Conservation (phyloP, 179 eudicot species). For the Spergularia azorica region DNA sequence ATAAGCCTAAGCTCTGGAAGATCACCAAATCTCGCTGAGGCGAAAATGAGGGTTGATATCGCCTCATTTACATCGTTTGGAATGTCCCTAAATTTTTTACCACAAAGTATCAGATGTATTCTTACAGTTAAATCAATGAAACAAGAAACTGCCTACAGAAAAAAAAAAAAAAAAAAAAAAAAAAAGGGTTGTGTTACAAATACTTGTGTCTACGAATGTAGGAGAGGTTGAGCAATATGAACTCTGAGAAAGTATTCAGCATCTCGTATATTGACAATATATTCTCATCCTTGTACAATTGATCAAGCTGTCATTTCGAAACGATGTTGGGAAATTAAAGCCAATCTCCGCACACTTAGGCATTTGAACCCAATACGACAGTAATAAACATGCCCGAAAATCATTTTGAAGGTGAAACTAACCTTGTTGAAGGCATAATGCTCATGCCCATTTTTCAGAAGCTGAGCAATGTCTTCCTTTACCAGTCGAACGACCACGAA, state of each 20-base stretch:
- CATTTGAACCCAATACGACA: too few species aligned
- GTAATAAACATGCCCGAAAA: too few species aligned
- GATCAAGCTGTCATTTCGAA: constrained; percentile 49
- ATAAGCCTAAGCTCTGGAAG: constrained; percentile 65
- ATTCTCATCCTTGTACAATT: constrained; percentile 55
- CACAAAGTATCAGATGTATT: background rate
- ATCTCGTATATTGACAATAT: constrained; percentile 51
- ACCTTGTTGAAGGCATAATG: constrained; percentile 64
- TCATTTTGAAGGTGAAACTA: background rate
- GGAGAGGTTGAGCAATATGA: constrained; percentile 50
- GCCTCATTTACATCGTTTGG: constrained; percentile 76
- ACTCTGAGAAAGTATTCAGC: constrained; percentile 62
- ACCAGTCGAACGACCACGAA: constrained; percentile 39
- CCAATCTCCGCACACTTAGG: background rate
- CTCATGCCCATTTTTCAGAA: constrained; percentile 50
- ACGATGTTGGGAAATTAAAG: background rate
- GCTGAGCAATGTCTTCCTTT: constrained; percentile 62
- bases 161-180: background rate
- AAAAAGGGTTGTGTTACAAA: background rate
- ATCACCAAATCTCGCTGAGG: constrained; percentile 72
- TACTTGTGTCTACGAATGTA: constrained; percentile 72
- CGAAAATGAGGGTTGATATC: constrained; percentile 63
- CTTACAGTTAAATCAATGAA: background rate
- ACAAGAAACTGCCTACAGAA: background rate
- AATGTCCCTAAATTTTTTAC: constrained; percentile 50